Conservation (phyloP, 768 basidiomycete species). For the Leccinum ochraceum region DNA sequence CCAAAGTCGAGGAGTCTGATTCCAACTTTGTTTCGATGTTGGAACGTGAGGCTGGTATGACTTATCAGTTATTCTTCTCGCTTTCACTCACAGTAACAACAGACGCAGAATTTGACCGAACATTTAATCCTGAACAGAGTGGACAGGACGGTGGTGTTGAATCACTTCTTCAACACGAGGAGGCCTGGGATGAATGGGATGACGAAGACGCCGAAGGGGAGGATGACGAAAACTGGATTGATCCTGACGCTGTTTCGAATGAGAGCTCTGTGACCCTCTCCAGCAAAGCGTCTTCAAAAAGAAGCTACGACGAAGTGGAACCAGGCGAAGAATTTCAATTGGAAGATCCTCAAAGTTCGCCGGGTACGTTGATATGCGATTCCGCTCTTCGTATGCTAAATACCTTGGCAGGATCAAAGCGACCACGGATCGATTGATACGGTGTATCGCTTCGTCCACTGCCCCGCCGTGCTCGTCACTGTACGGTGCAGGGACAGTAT, state of each 20-base stretch:
- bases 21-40: constrained; percentile 27
- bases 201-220: constrained; percentile 48
- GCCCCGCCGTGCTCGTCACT: not conserved
- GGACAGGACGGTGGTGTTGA: constrained; percentile 22
- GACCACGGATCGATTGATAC: constrained; percentile 41
- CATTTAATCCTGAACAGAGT: constrained; percentile 18
- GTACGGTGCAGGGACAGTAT: constrained; percentile 3
- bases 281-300: constrained; percentile 54
- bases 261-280: constrained; percentile 58
- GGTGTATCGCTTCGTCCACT: not conserved
- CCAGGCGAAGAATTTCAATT: constrained; percentile 39
- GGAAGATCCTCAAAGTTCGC: constrained; percentile 40
- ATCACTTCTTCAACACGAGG: constrained; percentile 15
- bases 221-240: constrained; percentile 44
- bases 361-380: constrained; percentile 38
- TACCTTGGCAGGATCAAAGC: constrained; percentile 41
- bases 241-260: constrained; percentile 48
- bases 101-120: constrained; percentile 31
- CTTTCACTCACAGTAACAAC: constrained; percentile 11
- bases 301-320: constrained; percentile 48
- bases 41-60: constrained; percentile 34
- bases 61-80: not conserved
- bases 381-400: not conserved
- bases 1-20: constrained; percentile 31
- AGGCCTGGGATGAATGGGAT: constrained; percentile 33